Evolutionary conservation across 352 stramenopile genomes (phyloP).

Genomic region (Phytophthora cryptogea): DNA sequence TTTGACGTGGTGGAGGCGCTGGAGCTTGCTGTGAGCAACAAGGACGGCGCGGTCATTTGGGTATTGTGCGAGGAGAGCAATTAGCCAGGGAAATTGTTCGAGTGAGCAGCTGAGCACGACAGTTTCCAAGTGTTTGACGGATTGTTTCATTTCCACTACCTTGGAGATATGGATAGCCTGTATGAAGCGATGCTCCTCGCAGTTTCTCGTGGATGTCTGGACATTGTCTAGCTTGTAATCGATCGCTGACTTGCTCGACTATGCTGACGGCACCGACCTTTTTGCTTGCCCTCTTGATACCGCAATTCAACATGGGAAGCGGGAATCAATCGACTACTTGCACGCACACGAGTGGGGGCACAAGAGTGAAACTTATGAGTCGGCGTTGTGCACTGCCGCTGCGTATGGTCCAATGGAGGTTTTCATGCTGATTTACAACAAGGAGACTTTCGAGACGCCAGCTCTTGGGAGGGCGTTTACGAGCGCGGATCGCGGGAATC

Average conservation of each 20-base stretch:
- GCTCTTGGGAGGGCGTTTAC: not conserved
- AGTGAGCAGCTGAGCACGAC: not conserved
- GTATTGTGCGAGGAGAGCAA: not conserved
- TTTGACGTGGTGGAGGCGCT: not conserved
- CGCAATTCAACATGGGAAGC: slow-evolving; percentile 1
- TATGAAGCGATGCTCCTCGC: slow-evolving; percentile 1
- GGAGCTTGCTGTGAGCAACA: not conserved
- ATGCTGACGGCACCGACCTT: not conserved
- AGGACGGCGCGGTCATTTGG: not conserved
- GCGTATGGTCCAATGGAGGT: not conserved
- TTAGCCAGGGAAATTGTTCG: not conserved
- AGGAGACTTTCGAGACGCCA: not conserved
- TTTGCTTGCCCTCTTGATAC: slow-evolving; percentile 5
- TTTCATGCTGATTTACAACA: not conserved
- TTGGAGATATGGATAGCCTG: slow-evolving; percentile 3
- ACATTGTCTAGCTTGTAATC: slow-evolving; percentile 7
- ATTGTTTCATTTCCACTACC: not conserved
- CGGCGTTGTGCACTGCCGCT: slow-evolving; percentile 2
- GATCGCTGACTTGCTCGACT: slow-evolving; percentile 5
- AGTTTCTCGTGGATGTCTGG: not conserved
- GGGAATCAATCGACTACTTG: not conserved
- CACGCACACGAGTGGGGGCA: not conserved
- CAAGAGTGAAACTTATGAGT: not conserved
- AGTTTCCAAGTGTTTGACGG: not conserved
- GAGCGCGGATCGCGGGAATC: not conserved